phyloP scores from a whole-genome alignment of 768 basidiomycete genomes.

The Mycena epipterygia region DNA sequence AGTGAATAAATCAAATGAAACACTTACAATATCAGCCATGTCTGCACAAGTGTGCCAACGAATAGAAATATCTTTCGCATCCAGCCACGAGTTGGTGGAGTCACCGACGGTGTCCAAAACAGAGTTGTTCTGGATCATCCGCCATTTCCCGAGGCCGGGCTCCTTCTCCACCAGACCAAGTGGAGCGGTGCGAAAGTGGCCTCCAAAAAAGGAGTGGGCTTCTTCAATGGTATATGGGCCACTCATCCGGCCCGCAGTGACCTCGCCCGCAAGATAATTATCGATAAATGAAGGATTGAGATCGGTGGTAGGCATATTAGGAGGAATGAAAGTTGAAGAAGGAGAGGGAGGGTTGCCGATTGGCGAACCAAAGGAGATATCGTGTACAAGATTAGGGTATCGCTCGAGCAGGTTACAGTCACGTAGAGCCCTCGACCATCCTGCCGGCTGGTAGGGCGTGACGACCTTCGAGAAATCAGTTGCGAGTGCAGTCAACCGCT shows the following conservation, averaged over 20 bases:
- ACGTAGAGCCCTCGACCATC: constrained; percentile 20
- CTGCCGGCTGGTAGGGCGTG: constrained; percentile 20
- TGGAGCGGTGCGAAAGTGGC: constrained; percentile 28
- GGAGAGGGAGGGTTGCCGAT: constrained; percentile 31
- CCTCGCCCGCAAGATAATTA: constrained; percentile 18
- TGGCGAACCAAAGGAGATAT: constrained; percentile 23
- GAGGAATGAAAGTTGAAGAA: constrained; percentile 21
- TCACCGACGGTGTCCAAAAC: constrained; percentile 17
- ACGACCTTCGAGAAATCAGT: constrained; percentile 13
- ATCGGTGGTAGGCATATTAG: constrained; percentile 19
- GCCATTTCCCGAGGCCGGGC: constrained; percentile 16
- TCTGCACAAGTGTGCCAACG: constrained; percentile 14
- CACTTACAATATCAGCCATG: constrained; percentile 21
- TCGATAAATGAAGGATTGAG: constrained; percentile 22
- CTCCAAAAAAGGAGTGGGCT: constrained; percentile 6
- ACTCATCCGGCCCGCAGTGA: constrained; percentile 24
- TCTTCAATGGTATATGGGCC: constrained; percentile 14
- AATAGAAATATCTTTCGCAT: constrained; percentile 17
- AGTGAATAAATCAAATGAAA: background rate
- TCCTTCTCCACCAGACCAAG: constrained; percentile 29
- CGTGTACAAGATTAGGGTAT: constrained; percentile 29
- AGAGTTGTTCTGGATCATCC: constrained; percentile 29
- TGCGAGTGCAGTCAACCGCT: constrained; percentile 22
- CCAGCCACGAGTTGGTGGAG: constrained; percentile 29
- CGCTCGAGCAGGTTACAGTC: constrained; percentile 18